Percentiles rank a stretch among this genome's conserved stretches.
Conservation (phyloP, 805 yeast genomes). For the Barnettozyma sucrosica region DNA sequence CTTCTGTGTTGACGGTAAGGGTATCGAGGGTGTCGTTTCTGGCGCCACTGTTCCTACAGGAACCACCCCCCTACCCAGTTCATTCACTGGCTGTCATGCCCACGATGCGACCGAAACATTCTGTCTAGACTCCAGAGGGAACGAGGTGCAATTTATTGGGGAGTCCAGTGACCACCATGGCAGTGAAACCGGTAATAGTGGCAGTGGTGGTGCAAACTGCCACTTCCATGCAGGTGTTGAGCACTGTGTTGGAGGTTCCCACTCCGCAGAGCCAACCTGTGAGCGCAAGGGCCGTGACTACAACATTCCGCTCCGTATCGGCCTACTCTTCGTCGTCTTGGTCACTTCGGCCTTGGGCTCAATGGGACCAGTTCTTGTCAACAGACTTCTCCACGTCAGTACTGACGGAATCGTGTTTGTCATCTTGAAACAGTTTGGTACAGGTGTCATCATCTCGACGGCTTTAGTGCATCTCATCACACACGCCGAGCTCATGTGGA, state of each 20-base stretch:
- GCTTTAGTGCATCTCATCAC: conserved; percentile 19
- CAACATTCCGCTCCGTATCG: conserved; percentile 17
- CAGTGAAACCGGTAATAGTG: neutral
- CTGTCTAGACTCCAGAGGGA: conserved; percentile 14
- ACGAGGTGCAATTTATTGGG: conserved; percentile 12
- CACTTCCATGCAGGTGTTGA: conserved; percentile 24
- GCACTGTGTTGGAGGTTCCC: conserved; percentile 18
- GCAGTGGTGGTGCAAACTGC: conserved; percentile 11
- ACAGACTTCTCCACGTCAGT: conserved; percentile 6
- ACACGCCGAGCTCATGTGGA: conserved; percentile 18
- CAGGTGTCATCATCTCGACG: conserved; percentile 20
- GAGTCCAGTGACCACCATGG: neutral
- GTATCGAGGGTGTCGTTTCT: conserved; percentile 13
- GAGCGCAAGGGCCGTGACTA: conserved; percentile 14
- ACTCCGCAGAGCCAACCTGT: conserved; percentile 12
- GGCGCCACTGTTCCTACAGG: conserved; percentile 13
- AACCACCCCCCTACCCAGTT: conserved; percentile 4
- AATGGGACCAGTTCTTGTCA: conserved; percentile 15
- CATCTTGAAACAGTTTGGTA: conserved; percentile 17
- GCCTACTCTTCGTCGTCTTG: conserved; percentile 15
- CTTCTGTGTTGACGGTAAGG: conserved; percentile 15
- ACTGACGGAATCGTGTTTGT: conserved; percentile 11
- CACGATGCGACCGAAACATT: conserved; percentile 15
- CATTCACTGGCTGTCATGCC: conserved; percentile 17
- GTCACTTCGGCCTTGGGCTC: conserved; percentile 14